Base-by-base conservation (phyloP, 1,284 basidiomycete genomes). In the Tilletia setariae region DNA sequence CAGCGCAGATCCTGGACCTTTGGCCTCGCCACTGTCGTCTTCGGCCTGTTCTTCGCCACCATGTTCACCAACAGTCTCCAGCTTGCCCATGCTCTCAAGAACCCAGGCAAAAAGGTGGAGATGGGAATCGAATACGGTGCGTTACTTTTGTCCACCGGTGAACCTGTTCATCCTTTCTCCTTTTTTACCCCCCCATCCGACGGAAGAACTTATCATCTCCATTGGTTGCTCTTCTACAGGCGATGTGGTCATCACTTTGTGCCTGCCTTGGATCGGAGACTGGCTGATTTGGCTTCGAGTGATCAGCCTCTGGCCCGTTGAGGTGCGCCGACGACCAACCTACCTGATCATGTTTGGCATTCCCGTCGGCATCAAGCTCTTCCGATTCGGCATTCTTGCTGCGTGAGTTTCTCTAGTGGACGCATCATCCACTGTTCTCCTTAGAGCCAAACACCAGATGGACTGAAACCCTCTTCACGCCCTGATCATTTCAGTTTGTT, bases 211-310 rank as follows among this genome's bases (percentile, higher is more conserved):
- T 49, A 8, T 25, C 32, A 21, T 59, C 25, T 30, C 6, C 53
- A 28, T 8, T 30, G 25, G 32, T 30, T 1, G 1, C 23, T 1
- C 15, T 1, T 4, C 47, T 11, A 49, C n/a, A 59, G 53, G 53
- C 53, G 53, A 59, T 28, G 53, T 59, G 2, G 53, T 59, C 7
- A 21, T 59, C 25, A 59, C 53, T 19, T 30, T 59, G 19, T 59
- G 53, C 28, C 53, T 59, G n/a, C 53, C 53, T 13, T 59, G 53
- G 53, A 59, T 59, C 8, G 53, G 53, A 16, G 53, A 59, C 53
- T 59, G 53, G 53, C 53, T 59, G 23, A 25, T 59, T 1, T 59
- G 53, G 53, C 53, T 59, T 21, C 53, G 53, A 7, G 32, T 59
- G 53, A 28, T 59, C 23, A 28, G 23, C 1, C 53, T 59, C 25